Evolutionary conservation across 306 rosid species (phyloP).

Genomic region (Sicyos edulis): DNA sequence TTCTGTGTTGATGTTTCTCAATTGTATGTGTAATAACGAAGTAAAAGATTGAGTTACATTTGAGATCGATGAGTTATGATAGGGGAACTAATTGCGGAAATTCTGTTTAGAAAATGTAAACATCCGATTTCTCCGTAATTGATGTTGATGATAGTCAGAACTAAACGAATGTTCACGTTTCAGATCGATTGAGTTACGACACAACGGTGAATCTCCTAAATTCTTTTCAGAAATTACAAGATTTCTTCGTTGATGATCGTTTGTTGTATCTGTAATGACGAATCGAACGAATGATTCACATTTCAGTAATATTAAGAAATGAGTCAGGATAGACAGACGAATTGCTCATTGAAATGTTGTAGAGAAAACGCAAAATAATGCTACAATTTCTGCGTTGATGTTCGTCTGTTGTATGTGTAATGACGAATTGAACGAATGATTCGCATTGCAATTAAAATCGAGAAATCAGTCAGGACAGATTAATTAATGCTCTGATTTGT

Average conservation of each 20-base stretch:
- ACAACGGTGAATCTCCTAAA: not conserved
- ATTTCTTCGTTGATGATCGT: not conserved
- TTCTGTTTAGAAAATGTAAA: not conserved
- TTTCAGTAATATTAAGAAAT: not conserved
- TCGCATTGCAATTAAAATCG: no score
- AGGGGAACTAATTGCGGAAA: not conserved
- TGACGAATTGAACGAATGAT: no score
- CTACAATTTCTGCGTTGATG: no score
- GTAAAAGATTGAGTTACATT: not conserved
- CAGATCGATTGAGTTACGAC: not conserved
- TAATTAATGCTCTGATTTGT: constrained; percentile 10
- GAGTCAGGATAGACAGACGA: no score
- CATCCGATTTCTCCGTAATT: not conserved
- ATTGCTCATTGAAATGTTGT: not conserved
- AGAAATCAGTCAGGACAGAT: no score
- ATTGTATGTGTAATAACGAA: not conserved
- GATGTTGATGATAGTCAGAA: not conserved
- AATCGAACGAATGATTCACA: not conserved
- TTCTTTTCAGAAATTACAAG: no score
- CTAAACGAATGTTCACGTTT: not conserved
- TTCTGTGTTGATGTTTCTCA: not conserved
- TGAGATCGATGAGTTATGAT: not conserved
- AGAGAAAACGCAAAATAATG: no score
- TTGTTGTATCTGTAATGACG: no score
- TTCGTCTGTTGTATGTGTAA: no score